These are phyloP conservation scores for Nicotiana sylvestris DNA, from an alignment of 257 asterid genomes.

Conservation along the genomic window DNA sequence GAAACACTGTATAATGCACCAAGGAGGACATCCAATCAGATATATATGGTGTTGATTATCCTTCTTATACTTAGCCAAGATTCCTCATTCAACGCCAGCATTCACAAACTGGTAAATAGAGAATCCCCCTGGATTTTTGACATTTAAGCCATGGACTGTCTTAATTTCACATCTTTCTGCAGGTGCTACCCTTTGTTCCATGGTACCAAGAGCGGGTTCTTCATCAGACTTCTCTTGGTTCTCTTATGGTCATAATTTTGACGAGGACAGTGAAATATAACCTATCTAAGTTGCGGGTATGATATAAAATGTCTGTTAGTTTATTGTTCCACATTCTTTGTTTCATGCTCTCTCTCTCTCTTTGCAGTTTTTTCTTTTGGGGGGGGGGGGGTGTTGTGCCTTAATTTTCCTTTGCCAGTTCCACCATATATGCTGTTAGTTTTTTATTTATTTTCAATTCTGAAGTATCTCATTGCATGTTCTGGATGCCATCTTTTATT, in stretches of 20 bases:
- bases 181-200: slow-evolving; percentile 74
- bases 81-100: slow-evolving; percentile 82
- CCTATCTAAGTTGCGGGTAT: slow-evolving; percentile 64
- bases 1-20: slow-evolving; percentile 89
- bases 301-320: slow-evolving; percentile 18
- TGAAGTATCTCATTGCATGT: too few relatives aligned
- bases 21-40: slow-evolving; percentile 76
- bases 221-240: slow-evolving; percentile 53
- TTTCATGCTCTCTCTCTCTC: neutral
- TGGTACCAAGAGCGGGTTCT: slow-evolving; percentile 54
- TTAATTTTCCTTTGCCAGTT: neutral
- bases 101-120: slow-evolving; percentile 69
- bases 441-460: too few relatives aligned
- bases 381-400: neutral
- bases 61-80: slow-evolving; percentile 94
- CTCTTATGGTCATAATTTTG: slow-evolving; percentile 79
- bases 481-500: too few relatives aligned
- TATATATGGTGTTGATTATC: slow-evolving; percentile 86
- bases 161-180: slow-evolving; percentile 24
- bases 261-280: slow-evolving; percentile 70
- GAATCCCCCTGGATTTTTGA: slow-evolving; percentile 8
- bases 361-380: neutral
- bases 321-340: neutral
- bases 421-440: neutral
- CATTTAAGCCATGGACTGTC: slow-evolving; percentile 12